Conservation (phyloP, 352 stramenopile genomes). For the Peronosclerospora sorghi region DNA sequence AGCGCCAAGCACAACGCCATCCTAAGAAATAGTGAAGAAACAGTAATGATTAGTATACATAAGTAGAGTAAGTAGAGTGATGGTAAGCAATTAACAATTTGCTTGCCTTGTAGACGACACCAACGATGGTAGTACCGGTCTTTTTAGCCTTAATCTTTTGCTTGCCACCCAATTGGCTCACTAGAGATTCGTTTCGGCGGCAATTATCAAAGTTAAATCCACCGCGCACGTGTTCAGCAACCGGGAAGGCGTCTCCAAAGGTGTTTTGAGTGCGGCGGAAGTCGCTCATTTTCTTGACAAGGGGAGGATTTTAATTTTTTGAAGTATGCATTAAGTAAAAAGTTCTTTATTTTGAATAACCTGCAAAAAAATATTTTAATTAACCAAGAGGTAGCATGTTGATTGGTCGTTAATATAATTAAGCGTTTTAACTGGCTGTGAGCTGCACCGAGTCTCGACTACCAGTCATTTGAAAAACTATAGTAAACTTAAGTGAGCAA, state of each 20-base stretch:
- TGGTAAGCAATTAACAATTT: too few species aligned
- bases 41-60: constrained; percentile 32
- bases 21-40: too few species aligned
- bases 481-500: constrained; percentile 51
- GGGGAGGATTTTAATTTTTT: too few species aligned
- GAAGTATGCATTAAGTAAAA: too few species aligned
- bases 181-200: constrained; percentile 86
- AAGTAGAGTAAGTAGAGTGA: too few species aligned
- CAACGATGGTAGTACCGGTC: constrained; percentile 95
- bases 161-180: constrained; percentile 36
- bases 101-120: too few species aligned
- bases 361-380: background rate
- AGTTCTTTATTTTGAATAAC: too few species aligned
- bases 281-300: constrained; percentile 72
- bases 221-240: constrained; percentile 40
- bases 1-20: constrained; percentile 93
- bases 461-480: constrained; percentile 66
- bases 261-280: constrained; percentile 76
- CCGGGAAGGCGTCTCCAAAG: constrained; percentile 60
- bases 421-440: constrained; percentile 28
- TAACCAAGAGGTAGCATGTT: background rate
- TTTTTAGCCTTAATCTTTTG: constrained; percentile 80
- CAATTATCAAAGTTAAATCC: constrained; percentile 91
- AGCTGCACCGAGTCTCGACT: constrained; percentile 39
- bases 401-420: constrained; percentile 23